Evolutionary conservation across 306 rosid species (phyloP), one percentile per base, ranked within the genome.

Genomic region (Styphnolobium japonicum): DNA sequence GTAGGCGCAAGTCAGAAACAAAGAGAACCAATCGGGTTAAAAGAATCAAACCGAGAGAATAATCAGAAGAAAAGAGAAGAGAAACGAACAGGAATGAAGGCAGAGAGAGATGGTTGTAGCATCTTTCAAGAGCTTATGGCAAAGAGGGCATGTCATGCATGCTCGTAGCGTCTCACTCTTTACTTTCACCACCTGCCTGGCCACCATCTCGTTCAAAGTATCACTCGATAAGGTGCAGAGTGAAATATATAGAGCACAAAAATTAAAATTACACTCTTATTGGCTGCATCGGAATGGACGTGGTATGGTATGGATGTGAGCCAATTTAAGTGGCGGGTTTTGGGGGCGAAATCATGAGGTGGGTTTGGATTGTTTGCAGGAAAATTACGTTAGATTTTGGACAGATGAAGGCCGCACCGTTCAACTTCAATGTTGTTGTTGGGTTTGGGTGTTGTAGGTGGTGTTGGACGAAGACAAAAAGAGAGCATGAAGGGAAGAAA

Each of bases 111-210:
- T 91, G 29, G 99, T 95, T 11, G 99, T 95, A 25, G 99, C 97
- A 56, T 91, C 96, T 76, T 80, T 87, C 84, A 90, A 77, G 61
- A 95, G 89, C 60, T 86, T 89, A 25, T 83, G 62, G 79, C 98
- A 95, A 71, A 93, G 98, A 81, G 94, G 96, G 89, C 99, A 95
- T 94, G 93, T 93, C 98, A 95, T 91, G 99, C 98, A 93, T 88
- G 94, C 88, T 70, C 83, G 79, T 2, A 95, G 82, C 14, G 52
- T 84, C 74, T 81, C 84, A 84, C 93, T 91, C 90, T 75, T 89
- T 11, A 93, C 93, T 80, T 77, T 91, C 73, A 85, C 96, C 52
- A 85, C 89, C 78, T 79, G 92, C 45, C 74, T 75, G n/a, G 86
- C 72, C 83, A 68, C 43, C 64, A 69, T 80, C 10, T 53, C 19